A percentile compares a stretch with the other conserved stretches of the same genome.
Evolutionary conservation across 148 eudicot species (phyloP).

Genomic region (Fallopia convolvulus): DNA sequence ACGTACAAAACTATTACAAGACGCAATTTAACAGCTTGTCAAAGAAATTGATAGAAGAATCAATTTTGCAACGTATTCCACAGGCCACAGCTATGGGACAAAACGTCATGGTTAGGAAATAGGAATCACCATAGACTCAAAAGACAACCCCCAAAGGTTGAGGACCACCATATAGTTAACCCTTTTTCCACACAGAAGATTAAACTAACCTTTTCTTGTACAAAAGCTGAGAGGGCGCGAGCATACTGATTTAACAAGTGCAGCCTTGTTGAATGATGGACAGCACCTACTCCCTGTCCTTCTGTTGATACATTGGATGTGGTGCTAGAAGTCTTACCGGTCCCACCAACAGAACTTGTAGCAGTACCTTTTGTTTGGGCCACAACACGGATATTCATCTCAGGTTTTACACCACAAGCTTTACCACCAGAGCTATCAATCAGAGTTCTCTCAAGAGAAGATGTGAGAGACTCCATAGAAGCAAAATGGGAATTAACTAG

Average conservation of each 20-base stretch:
- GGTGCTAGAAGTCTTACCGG: constrained; percentile 6
- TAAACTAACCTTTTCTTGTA: constrained; percentile 34
- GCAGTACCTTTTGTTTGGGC: constrained; percentile 15
- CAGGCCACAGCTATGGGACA: not conserved
- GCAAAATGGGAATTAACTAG: constrained; percentile 44
- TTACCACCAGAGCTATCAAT: constrained; percentile 24
- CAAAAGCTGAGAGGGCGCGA: constrained; percentile 28
- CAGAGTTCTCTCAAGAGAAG: constrained; percentile 33
- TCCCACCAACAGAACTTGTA: constrained; percentile 15
- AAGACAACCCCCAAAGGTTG: not conserved
- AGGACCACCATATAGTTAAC: not conserved
- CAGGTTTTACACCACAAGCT: constrained; percentile 21
- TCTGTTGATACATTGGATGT: constrained; percentile 21
- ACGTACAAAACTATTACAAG: not conserved
- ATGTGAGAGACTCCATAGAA: constrained; percentile 40
- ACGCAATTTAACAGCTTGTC: not conserved
- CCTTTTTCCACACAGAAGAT: not conserved
- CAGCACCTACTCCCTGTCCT: constrained; percentile 20
- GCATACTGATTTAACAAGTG: constrained; percentile 31
- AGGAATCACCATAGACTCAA: not conserved
- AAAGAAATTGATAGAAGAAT: too few species aligned
- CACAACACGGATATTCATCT: constrained; percentile 16
- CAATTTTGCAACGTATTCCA: not conserved
- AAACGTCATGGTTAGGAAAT: not conserved
- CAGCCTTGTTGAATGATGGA: constrained; percentile 42